Evolutionary conservation across 352 stramenopile genomes (phyloP).

Genomic region (Phytophthora pistaciae): DNA sequence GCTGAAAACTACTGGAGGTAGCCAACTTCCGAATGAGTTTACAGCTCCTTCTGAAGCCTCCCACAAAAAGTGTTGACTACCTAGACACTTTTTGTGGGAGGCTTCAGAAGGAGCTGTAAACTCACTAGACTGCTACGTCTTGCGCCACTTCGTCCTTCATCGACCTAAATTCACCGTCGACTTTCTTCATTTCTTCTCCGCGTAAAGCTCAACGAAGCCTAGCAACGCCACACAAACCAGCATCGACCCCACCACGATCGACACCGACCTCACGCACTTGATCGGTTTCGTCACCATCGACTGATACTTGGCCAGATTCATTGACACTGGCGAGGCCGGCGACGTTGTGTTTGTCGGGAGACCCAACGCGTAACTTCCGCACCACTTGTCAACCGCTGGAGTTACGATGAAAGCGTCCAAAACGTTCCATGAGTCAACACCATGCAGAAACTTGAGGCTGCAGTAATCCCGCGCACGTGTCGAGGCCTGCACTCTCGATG

Average conservation of each 20-base stretch:
- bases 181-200: background rate
- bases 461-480: background rate
- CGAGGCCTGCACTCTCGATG: background rate
- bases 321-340: conserved; percentile 7
- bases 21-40: no score
- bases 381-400: conserved; percentile 20
- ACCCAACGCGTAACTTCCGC: conserved; percentile 2
- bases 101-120: no score
- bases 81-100: no score
- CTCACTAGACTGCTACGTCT: no score
- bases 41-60: no score
- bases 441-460: background rate
- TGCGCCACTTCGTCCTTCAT: background rate
- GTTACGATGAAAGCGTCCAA: conserved; percentile 12
- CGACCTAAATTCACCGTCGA: no score
- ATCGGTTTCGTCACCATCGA: conserved; percentile 20
- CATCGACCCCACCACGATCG: background rate
- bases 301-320: conserved; percentile 20
- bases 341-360: conserved; percentile 5
- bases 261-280: conserved; percentile 9
- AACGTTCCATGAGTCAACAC: background rate
- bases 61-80: no score
- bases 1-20: no score
- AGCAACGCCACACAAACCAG: background rate
- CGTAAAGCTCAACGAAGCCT: background rate